These are phyloP conservation scores for Prunella vulgaris DNA, from an alignment of 257 asterid species.

Conservation along the genomic window DNA sequence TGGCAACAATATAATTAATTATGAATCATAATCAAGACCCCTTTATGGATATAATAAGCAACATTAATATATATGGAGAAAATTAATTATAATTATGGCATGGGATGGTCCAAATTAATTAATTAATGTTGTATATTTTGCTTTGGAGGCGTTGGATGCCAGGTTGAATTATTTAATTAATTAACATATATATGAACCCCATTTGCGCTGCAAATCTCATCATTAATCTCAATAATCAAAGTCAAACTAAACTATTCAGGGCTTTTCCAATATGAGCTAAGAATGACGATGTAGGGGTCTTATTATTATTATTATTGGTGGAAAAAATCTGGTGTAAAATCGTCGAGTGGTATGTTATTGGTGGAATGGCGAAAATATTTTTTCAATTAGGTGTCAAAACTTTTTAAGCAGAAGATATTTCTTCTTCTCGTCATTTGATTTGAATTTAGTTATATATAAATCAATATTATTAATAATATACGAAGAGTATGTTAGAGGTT, in stretches of 20 bases:
- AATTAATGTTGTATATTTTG: not conserved
- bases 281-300: not conserved
- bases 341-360: too few species aligned
- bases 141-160: slow-evolving; percentile 3
- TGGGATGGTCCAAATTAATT: not conserved
- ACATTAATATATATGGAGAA: not conserved
- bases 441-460: too few species aligned
- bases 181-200: slow-evolving; percentile 29
- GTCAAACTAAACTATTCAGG: slow-evolving; percentile 19
- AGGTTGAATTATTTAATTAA: slow-evolving; percentile 7
- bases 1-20: slow-evolving; percentile 3
- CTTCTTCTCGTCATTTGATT: too few species aligned
- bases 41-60: not conserved
- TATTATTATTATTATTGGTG: not conserved
- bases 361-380: too few species aligned
- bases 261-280: not conserved
- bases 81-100: not conserved
- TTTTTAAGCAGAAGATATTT: too few species aligned
- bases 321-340: too few species aligned
- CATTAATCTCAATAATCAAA: slow-evolving; percentile 25
- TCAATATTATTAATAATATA: too few species aligned
- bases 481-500: too few species aligned
- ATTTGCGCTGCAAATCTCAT: slow-evolving; percentile 31
- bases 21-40: not conserved
- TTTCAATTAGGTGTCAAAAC: too few species aligned